Evolutionary conservation across 108 stramenopile genomes (phyloP).

Genomic region (Mayamaea pseudoterrestris): DNA sequence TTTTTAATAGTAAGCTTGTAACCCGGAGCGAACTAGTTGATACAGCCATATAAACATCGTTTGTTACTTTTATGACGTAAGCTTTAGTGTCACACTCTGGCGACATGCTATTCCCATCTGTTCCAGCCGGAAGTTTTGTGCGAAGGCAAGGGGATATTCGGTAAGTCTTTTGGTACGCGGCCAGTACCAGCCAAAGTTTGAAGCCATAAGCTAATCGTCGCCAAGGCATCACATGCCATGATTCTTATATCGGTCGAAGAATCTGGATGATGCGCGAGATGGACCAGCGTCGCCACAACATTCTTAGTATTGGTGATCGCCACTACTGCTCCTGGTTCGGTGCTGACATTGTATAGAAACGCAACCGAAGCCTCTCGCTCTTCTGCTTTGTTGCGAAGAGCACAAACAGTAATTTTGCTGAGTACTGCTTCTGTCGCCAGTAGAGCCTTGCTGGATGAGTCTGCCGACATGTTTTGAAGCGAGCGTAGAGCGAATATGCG

Average conservation of each 20-base stretch:
- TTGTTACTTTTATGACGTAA: too few relatives aligned
- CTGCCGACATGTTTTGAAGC: slow-evolving; percentile 67
- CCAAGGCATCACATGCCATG: slow-evolving; percentile 65
- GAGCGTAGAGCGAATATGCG: slow-evolving; percentile 57
- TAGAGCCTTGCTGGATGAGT: slow-evolving; percentile 38
- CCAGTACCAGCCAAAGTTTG: slow-evolving; percentile 69
- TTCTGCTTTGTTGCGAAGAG: slow-evolving; percentile 43
- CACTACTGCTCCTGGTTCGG: slow-evolving; percentile 71
- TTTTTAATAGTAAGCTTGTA: too few relatives aligned
- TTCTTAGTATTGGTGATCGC: slow-evolving; percentile 71
- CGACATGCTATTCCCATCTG: slow-evolving; percentile 70
- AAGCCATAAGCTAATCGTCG: slow-evolving; percentile 72
- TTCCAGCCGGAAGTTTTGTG: slow-evolving; percentile 66
- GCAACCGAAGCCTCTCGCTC: slow-evolving; percentile 65
- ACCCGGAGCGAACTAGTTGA: too few relatives aligned
- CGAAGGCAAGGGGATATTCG: slow-evolving; percentile 46
- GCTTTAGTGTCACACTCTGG: too few relatives aligned
- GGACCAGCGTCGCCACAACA: slow-evolving; percentile 69
- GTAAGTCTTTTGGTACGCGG: slow-evolving; percentile 43
- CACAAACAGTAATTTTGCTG: slow-evolving; percentile 38
- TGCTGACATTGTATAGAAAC: slow-evolving; percentile 62
- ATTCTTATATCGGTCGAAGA: slow-evolving; percentile 34
- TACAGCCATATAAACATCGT: too few relatives aligned
- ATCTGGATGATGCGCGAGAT: slow-evolving; percentile 54
- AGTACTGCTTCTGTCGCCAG: slow-evolving; percentile 40